These are phyloP conservation scores for Colletotrichum sojae DNA, from an alignment of 2,329 filamentous ascomycete species.

Conservation along the genomic window DNA sequence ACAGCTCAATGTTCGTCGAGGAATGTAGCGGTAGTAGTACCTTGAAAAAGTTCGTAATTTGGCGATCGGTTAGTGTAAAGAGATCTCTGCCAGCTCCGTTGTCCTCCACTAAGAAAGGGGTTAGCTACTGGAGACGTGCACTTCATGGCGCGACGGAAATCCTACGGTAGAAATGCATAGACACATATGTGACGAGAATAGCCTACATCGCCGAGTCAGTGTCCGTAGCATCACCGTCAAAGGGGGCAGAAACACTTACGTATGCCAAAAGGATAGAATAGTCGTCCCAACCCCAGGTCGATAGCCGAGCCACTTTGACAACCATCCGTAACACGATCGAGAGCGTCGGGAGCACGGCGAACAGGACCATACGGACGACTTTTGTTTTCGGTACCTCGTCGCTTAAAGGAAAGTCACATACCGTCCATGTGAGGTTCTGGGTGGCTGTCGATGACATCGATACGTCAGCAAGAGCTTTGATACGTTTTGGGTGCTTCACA, in stretches of 20 bases:
- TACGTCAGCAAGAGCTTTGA: background rate
- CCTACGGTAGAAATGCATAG: constrained; percentile 10
- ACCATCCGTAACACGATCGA: constrained; percentile 1
- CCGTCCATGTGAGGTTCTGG: constrained; percentile 3
- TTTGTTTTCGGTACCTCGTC: background rate
- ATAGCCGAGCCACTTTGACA: background rate
- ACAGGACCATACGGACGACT: background rate
- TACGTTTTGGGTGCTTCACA: background rate
- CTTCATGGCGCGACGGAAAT: background rate
- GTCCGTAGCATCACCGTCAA: background rate
- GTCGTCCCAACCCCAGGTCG: constrained; percentile 20
- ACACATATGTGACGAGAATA: constrained; percentile 2
- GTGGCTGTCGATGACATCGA: background rate
- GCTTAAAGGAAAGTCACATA: background rate
- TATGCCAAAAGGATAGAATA: constrained; percentile 8
- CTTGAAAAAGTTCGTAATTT: constrained; percentile 31
- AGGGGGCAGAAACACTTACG: background rate
- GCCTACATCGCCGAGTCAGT: background rate
- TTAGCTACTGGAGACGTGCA: background rate
- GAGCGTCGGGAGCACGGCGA: background rate
- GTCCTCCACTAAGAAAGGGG: constrained; percentile 1
- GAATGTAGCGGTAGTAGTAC: background rate
- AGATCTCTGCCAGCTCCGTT: constrained; percentile 33
- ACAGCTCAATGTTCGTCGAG: no score
- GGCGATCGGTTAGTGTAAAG: constrained; percentile 11